Conservation (phyloP, 495 filamentous ascomycete genomes). For the Daldinia grandis region DNA sequence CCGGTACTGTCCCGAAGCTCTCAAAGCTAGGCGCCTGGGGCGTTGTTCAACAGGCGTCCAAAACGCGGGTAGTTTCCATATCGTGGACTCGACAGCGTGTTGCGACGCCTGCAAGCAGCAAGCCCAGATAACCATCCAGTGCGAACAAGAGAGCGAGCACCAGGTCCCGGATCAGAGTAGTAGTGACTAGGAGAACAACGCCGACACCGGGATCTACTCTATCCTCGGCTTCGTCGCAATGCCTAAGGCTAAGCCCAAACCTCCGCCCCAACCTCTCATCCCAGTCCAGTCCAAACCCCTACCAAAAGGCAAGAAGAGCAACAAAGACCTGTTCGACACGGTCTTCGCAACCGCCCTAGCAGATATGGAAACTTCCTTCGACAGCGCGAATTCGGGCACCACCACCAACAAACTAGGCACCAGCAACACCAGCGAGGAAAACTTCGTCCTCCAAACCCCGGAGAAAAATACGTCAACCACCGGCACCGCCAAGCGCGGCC, state of each 20-base stretch:
- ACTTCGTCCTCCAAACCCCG: neutral
- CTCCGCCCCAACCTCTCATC: neutral
- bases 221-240: neutral
- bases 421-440: neutral
- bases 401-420: neutral
- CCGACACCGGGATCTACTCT: neutral
- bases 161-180: neutral
- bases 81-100: neutral
- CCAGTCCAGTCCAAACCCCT: neutral
- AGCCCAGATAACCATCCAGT: neutral
- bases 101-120: neutral
- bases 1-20: slow-evolving; percentile 14
- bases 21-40: neutral
- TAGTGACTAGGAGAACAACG: neutral
- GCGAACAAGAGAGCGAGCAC: neutral
- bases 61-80: too few relatives aligned
- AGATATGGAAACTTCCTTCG: neutral
- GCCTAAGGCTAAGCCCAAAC: neutral
- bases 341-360: neutral
- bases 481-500: neutral
- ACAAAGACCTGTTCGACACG: neutral
- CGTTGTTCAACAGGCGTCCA: neutral
- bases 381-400: neutral
- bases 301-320: neutral
- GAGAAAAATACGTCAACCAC: neutral